Evolutionary conservation across 805 yeast species (phyloP), one percentile per base, ranked within the genome.

Genomic region (Ogataea thermomethanolica): DNA sequence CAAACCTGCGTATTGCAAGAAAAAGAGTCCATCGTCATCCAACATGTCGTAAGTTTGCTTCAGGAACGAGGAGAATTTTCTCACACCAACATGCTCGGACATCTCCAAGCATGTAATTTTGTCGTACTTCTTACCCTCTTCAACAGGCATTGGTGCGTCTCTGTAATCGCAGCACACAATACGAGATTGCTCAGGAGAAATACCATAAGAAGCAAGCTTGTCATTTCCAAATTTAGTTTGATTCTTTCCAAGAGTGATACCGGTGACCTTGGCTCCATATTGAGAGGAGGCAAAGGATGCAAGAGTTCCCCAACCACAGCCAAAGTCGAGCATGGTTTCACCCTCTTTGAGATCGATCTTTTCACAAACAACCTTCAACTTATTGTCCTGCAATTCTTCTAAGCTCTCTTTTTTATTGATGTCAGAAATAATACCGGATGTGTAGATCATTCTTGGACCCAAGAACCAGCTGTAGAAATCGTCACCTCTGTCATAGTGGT

Each of bases 251-350:
- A 88, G 73, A 31, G 96, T 88, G 55, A 88, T 70, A 69, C 96
- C 96, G 40, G 96, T 88, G 44, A 84, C 95, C 39, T 76, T 65
- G 33, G 96, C 95, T 44, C 90, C 95, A 56, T 82, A 81, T 59
- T 82, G 79, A 47, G 80, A 75, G 3, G 95, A 84, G 23, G 93
- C 89, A 64, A 71, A 87, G 23, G 91, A 73, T 33, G 95, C 88
- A 59, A 90, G 73, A 37, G 96, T 84, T 60, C 96, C 96, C 96
- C 96, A 88, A 54, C 96, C 96, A 66, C 96, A 88, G 48, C 96
- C 96, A 44, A 88, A 68, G 59, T 88, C 96, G 45, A 88, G 78
- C 62, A 87, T 70, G 46, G 69, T 69, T 51, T 88, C 96, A 54
- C 87, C 93, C 50, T 76, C 55, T 57, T 80, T 59, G 54, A 88